A percentile compares a stretch with the other conserved stretches of the same genome.
These are phyloP conservation scores for Lasiosphaeria miniovina DNA, from an alignment of 495 filamentous ascomycete genomes.

Conservation along the genomic window DNA sequence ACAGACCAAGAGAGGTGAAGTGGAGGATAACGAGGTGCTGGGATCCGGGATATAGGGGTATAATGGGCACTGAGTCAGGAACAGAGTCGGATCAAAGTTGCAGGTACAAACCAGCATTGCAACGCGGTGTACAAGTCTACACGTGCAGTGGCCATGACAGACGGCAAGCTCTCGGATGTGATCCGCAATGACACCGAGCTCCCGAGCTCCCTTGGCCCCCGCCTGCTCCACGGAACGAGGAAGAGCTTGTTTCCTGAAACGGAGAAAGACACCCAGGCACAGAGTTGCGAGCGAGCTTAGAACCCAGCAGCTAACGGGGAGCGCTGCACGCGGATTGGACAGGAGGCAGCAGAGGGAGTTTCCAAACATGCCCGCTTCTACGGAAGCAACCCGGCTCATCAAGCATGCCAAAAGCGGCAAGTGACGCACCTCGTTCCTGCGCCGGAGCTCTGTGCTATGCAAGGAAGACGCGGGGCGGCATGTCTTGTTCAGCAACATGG, in stretches of 20 bases:
- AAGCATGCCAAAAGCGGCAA: slow-evolving; percentile 23
- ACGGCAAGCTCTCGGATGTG: neutral
- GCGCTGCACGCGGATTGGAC: neutral
- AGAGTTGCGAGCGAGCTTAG: neutral
- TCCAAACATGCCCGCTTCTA: slow-evolving; percentile 7
- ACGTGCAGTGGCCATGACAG: neutral
- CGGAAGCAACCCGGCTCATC: slow-evolving; percentile 21
- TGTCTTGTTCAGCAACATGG: slow-evolving; percentile 15
- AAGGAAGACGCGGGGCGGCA: slow-evolving; percentile 18
- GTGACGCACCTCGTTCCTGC: slow-evolving; percentile 18
- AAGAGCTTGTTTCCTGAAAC: slow-evolving; percentile 5
- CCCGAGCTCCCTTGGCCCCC: neutral
- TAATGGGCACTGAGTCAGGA: neutral
- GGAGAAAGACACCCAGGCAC: neutral
- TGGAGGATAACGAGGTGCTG: neutral
- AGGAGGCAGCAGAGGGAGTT: neutral
- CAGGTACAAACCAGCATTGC: slow-evolving; percentile 8
- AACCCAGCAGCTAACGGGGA: slow-evolving; percentile 7
- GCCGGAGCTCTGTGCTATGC: slow-evolving; percentile 23
- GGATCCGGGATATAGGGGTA: slow-evolving; percentile 15
- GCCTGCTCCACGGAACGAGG: neutral
- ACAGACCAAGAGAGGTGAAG: neutral
- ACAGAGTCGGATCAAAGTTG: slow-evolving; percentile 9
- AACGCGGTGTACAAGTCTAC: neutral
- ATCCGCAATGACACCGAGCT: neutral